Base-by-base conservation (phyloP, 495 filamentous ascomycete genomes). In the Saxophila tyrrhenica region DNA sequence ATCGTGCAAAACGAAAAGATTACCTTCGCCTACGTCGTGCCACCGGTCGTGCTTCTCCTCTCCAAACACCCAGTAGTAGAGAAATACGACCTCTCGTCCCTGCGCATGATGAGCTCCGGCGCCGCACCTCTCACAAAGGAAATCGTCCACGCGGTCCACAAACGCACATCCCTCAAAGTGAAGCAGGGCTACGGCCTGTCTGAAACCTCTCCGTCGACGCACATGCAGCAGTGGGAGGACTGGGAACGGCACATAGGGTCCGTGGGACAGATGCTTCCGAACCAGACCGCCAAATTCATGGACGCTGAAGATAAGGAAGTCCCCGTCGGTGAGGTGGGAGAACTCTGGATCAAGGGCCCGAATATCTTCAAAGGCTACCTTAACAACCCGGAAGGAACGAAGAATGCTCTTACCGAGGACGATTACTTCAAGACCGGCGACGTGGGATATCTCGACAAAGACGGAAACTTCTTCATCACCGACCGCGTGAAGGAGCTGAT, bases 401-500 rank as follows among this genome's bases (percentile, higher is more conserved):
- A 67, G 3, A 75, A 83, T 19, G 75, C 85, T 0, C 78, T 90
- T 29, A 85, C 81, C 0, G 32, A 54, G 0, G 87, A 92, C 56
- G 86, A 86, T 1, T 95, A 80, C 70, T 92, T 92, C 71, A 86
- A 81, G 60, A 92, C 87, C 0, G 89, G 89, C 0, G 89, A 95
- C 61, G 72, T 83, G 41, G 83, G 76, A 16, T 73, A 72, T 23
- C 70, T 79, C 17, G 82, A 86, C 62, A 61, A 69, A 13, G 62
- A 75, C 16, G 79, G 81, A 2, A 73, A 79, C 55, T 72, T 82
- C 48, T 72, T 69, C 56, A 72, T 82, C 32, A 67, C 64, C 9
- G 78, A 79, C 10, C 69, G 78, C 22, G 61, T 70, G 35, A 81
- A 81, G 60, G 78, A 82, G 39, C 56, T 70, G 13, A 77, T 82